These are phyloP conservation scores for Paecilomyces variotii DNA, from an alignment of 2,329 filamentous ascomycete genomes.

Conservation along the genomic window DNA sequence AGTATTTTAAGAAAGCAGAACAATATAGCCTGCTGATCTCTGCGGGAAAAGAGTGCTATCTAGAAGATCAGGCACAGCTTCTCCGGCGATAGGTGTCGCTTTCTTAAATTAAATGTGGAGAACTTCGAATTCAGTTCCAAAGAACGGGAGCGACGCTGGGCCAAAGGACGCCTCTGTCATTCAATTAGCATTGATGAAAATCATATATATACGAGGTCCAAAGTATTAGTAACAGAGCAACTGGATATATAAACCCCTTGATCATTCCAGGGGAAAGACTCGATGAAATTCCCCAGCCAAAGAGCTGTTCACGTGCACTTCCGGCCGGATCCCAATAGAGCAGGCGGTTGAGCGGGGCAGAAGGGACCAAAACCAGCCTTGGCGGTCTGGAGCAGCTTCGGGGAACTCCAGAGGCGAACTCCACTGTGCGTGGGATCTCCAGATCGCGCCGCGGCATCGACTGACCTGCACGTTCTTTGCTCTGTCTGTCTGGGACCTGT, in stretches of 20 bases:
- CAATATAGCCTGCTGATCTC: neutral
- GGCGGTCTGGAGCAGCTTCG: too few species aligned
- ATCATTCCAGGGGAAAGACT: neutral
- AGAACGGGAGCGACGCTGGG: neutral
- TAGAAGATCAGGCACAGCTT: neutral
- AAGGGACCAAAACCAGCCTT: neutral
- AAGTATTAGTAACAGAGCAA: neutral
- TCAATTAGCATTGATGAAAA: neutral
- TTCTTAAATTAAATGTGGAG: neutral
- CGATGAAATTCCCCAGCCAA: neutral
- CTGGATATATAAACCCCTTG: neutral
- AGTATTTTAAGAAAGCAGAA: neutral
- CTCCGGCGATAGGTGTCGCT: neutral
- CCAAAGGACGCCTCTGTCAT: neutral
- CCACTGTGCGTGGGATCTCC: neutral
- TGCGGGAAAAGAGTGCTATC: neutral
- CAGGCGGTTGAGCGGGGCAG: conserved; percentile 1
- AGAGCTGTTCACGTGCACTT: neutral
- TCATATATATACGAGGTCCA: neutral
- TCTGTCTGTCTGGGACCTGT: neutral
- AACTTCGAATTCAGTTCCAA: neutral
- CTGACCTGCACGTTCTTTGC: neutral
- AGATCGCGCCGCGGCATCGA: neutral
- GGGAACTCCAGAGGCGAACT: neutral
- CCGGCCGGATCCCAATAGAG: neutral